Conservation (phyloP, 495 filamentous ascomycete genomes). For the Penicillium atrosanguineum region DNA sequence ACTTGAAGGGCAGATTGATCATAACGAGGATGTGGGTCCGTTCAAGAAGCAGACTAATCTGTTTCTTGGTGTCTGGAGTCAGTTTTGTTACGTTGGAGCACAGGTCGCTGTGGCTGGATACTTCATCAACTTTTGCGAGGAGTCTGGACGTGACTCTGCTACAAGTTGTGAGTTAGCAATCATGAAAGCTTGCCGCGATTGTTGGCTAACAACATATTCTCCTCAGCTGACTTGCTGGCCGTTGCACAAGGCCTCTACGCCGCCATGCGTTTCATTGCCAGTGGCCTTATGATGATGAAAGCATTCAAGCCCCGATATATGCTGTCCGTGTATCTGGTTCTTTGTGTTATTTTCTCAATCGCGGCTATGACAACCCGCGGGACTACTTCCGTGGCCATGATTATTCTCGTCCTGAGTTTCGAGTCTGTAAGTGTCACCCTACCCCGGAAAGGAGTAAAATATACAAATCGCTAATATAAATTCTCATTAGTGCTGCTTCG, state of each 20-base stretch:
- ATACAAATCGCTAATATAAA: no score
- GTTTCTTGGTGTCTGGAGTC: slow-evolving; percentile 62
- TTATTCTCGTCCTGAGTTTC: slow-evolving; percentile 66
- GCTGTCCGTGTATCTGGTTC: slow-evolving; percentile 45
- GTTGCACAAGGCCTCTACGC: slow-evolving; percentile 67
- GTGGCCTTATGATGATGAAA: slow-evolving; percentile 44
- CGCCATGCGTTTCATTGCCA: slow-evolving; percentile 61
- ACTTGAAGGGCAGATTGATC: slow-evolving; percentile 40
- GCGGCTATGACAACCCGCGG: slow-evolving; percentile 52
- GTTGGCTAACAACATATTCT: neutral
- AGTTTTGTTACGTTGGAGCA: slow-evolving; percentile 71
- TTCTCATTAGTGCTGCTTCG: slow-evolving; percentile 54
- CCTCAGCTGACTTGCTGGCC: slow-evolving; percentile 53
- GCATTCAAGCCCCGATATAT: slow-evolving; percentile 50
- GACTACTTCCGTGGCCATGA: slow-evolving; percentile 53
- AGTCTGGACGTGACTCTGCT: slow-evolving; percentile 19
- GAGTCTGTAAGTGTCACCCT: slow-evolving; percentile 43
- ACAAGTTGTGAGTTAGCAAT: slow-evolving; percentile 3
- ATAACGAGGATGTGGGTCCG: slow-evolving; percentile 44
- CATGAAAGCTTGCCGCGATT: slow-evolving; percentile 1
- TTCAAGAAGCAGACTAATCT: slow-evolving; percentile 63
- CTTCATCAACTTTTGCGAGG: slow-evolving; percentile 50
- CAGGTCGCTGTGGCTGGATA: slow-evolving; percentile 62
- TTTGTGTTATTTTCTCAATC: slow-evolving; percentile 57
- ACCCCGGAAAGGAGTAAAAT: no score